Conservation (phyloP, 1,284 basidiomycete species). For the Ceratobasidium sp. region DNA sequence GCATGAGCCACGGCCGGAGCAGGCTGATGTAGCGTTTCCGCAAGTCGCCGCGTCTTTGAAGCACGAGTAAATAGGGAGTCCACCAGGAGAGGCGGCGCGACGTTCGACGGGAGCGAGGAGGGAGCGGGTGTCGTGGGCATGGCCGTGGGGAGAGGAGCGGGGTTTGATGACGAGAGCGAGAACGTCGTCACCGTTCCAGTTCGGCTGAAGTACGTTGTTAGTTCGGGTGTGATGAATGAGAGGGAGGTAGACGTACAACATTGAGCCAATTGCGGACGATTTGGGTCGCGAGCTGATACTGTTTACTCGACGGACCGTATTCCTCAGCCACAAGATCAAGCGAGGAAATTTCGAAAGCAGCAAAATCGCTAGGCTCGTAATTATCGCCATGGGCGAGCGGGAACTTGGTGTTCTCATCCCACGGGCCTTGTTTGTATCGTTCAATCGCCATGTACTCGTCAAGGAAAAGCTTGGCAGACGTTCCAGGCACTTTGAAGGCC, state of each 20-base stretch:
- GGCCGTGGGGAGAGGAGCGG: constrained; percentile 16
- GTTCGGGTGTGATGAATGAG: neutral
- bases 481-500: constrained; percentile 53
- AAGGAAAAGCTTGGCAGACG: constrained; percentile 55
- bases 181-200: constrained; percentile 36
- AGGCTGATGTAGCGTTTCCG: constrained; percentile 65
- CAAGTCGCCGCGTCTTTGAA: constrained; percentile 63
- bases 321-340: constrained; percentile 58
- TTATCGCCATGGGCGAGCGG: constrained; percentile 58
- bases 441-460: constrained; percentile 57
- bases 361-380: constrained; percentile 57
- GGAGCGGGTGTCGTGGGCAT: constrained; percentile 13
- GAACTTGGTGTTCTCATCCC: neutral
- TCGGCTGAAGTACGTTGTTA: neutral
- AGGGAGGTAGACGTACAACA: constrained; percentile 52
- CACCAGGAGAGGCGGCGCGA: constrained; percentile 56
- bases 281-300: constrained; percentile 59
- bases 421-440: constrained; percentile 45
- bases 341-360: constrained; percentile 64
- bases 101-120: constrained; percentile 58
- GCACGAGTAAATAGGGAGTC: constrained; percentile 69
- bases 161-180: constrained; percentile 43
- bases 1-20: constrained; percentile 75
- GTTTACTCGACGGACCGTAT: constrained; percentile 61
- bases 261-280: constrained; percentile 55